Evolutionary conservation across 108 stramenopile species (phyloP).

Genomic region (Skeletonema grethae): DNA sequence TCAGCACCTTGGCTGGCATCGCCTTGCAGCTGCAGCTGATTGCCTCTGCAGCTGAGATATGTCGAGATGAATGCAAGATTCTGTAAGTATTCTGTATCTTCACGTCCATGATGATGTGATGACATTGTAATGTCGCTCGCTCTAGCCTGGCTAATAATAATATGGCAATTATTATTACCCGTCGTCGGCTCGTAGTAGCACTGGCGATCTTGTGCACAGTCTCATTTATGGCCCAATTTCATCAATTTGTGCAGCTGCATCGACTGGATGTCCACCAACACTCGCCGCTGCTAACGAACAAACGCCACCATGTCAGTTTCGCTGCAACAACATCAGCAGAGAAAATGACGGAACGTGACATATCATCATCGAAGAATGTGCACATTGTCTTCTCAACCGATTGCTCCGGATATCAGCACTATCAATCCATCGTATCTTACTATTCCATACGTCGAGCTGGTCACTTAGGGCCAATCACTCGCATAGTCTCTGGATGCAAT

Average conservation of each 20-base stretch:
- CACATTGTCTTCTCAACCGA: slow-evolving; percentile 78
- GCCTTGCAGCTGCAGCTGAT: too few relatives aligned
- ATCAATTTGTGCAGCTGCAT: neutral
- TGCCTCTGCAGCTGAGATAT: too few relatives aligned
- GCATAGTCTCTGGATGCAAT: slow-evolving; percentile 82
- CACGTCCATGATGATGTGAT: too few relatives aligned
- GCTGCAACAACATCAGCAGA: neutral
- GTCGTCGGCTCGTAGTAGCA: neutral
- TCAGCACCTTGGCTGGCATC: too few relatives aligned
- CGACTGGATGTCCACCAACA: neutral
- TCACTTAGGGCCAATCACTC: slow-evolving; percentile 83
- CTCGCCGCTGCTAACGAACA: neutral
- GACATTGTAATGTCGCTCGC: too few relatives aligned
- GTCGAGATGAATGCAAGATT: too few relatives aligned
- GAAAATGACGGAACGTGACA: neutral
- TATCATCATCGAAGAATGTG: slow-evolving; percentile 23
- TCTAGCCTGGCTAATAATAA: too few relatives aligned
- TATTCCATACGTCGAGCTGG: slow-evolving; percentile 67
- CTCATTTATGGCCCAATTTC: neutral
- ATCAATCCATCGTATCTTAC: slow-evolving; percentile 90
- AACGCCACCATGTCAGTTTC: neutral
- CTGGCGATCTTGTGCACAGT: neutral
- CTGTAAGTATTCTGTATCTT: too few relatives aligned
- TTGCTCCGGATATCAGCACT: slow-evolving; percentile 90
- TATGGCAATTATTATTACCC: too few relatives aligned